A percentile compares a stretch with the other conserved stretches of the same genome.
Evolutionary conservation across 805 yeast genomes (phyloP).

Genomic region (Danielia oregonensis): DNA sequence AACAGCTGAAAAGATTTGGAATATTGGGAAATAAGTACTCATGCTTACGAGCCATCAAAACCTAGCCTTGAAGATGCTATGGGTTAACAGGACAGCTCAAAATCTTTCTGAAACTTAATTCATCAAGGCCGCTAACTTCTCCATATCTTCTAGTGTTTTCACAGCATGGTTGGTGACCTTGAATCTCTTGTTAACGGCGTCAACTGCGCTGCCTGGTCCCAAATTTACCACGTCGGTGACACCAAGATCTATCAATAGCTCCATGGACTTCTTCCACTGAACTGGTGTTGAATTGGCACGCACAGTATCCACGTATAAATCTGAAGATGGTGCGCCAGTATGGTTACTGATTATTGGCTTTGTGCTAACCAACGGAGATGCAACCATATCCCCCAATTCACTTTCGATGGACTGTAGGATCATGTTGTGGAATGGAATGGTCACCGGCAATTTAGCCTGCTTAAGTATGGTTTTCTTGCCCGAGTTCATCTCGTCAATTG

Average conservation of each 20-base stretch:
- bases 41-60: too few relatives aligned
- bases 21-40: too few relatives aligned
- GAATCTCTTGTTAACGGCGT: slow-evolving; percentile 17
- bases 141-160: slow-evolving; percentile 11
- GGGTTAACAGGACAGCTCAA: too few relatives aligned
- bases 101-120: too few relatives aligned
- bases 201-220: slow-evolving; percentile 40
- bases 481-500: slow-evolving; percentile 14
- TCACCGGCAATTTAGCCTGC: slow-evolving; percentile 36
- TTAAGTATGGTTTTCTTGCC: slow-evolving; percentile 20
- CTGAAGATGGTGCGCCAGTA: slow-evolving; percentile 23
- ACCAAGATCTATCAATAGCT: slow-evolving; percentile 14
- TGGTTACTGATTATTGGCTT: slow-evolving; percentile 38
- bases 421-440: slow-evolving; percentile 50
- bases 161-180: slow-evolving; percentile 8
- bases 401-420: slow-evolving; percentile 36
- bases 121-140: neutral
- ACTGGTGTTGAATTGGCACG: slow-evolving; percentile 43
- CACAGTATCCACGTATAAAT: slow-evolving; percentile 29
- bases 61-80: too few relatives aligned
- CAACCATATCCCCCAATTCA: slow-evolving; percentile 22
- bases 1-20: too few relatives aligned
- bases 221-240: slow-evolving; percentile 24
- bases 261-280: slow-evolving; percentile 36
- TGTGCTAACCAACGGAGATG: slow-evolving; percentile 2